These are phyloP conservation scores for Theileria luwenshuni DNA, from an alignment of 169 alveolate genomes.

Conservation along the genomic window DNA sequence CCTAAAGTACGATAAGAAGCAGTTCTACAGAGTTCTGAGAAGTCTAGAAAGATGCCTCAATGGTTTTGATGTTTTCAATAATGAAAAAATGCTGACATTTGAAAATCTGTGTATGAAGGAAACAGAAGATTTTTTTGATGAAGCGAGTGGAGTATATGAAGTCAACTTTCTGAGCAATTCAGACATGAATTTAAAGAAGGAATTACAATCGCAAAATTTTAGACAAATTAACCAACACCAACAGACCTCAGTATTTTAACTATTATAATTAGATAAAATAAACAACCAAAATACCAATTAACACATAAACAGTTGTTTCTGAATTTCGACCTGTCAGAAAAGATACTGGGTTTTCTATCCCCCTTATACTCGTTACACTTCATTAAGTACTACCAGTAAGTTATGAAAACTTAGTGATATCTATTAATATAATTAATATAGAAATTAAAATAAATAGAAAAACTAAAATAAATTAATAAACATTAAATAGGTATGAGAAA, in stretches of 20 bases:
- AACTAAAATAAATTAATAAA: no score
- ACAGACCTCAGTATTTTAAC: not conserved
- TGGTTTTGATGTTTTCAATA: not conserved
- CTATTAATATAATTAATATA: not conserved
- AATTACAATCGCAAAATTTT: not conserved
- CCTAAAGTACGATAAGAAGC: slow-evolving; percentile 37
- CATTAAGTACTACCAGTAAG: slow-evolving; percentile 52
- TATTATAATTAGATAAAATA: not conserved
- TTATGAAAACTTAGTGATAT: no score
- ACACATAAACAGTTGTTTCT: slow-evolving; percentile 45
- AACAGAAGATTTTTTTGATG: not conserved
- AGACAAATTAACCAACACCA: not conserved
- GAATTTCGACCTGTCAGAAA: slow-evolving; percentile 47
- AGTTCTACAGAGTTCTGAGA: slow-evolving; percentile 41
- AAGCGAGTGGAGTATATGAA: not conserved
- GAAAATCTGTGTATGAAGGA: not conserved
- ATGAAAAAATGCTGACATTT: not conserved
- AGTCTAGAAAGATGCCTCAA: not conserved
- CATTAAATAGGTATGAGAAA: no score
- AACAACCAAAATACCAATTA: no score
- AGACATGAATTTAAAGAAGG: not conserved
- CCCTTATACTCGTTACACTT: slow-evolving; percentile 34
- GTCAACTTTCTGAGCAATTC: not conserved
- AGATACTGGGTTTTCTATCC: slow-evolving; percentile 39
- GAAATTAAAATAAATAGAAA: no score